Base-by-base conservation (phyloP, 139 green algal species). In the Picochlorum sp. region DNA sequence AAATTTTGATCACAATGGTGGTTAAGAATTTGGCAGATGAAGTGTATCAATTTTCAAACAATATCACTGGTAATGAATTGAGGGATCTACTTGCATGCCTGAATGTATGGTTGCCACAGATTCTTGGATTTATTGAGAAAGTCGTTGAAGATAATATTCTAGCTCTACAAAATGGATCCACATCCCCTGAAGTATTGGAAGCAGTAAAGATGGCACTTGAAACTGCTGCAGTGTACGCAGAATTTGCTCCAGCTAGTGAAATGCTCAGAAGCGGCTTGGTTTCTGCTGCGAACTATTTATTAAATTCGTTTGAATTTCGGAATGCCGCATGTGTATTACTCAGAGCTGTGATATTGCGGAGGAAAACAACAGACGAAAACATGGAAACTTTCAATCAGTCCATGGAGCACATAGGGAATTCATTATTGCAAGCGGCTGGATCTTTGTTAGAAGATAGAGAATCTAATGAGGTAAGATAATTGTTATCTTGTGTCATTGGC, bases 1-100 rank as follows among this genome's bases (percentile, higher is more conserved):
- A 77, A 57, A 45, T 45, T 28, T 47, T 74, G 59, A 71, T 72
- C 26, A 88, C 78, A 65, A 68, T 87, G 61, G 81, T 92, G 35
- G 53, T 90, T 36, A 65, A 76, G 8, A 86, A 85, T 65, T 68
- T 90, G 37, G 75, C 69, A 16, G 84, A 92, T 57, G 84, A 92
- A 37, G 37, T 92, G 1, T 83, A 74, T 8, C 65, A 81, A 63
- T 91, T 62, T 45, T 35, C 20, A 3, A 65, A 77, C 22, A 66
- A 81, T 47, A 45, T 74, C 0, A 41, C 31, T 49, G 67, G 55
- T 1, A 81, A 85, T 8, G 57, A 41, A 50, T 83, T 82, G 67
- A 71, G 84, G 2, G 50, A 57, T 20, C 81, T 86, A 49, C 55
- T 92, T 32, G 47, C 68, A 4, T 72, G 61, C 1, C 71, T 91